These are phyloP conservation scores for Zygotorulaspora danielsina DNA, from an alignment of 805 yeast species.

Conservation along the genomic window DNA sequence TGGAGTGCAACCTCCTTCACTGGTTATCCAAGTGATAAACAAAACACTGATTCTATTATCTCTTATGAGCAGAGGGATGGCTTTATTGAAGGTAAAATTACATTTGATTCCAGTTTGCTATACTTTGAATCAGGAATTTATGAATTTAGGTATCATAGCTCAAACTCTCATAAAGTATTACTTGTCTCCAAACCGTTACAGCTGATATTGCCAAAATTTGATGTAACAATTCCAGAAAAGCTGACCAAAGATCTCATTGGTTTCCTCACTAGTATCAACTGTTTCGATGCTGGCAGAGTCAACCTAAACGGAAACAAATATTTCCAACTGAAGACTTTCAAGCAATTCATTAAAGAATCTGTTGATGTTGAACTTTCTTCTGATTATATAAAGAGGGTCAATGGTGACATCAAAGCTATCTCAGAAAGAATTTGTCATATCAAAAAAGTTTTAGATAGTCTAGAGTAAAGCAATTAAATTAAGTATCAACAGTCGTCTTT, in stretches of 20 bases:
- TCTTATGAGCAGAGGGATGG: constrained; percentile 14
- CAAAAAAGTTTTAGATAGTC: constrained; percentile 26
- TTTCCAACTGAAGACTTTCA: constrained; percentile 25
- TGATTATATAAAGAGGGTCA: constrained; percentile 32
- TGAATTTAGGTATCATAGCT: constrained; percentile 68
- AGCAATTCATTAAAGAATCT: constrained; percentile 33
- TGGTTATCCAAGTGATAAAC: constrained; percentile 31
- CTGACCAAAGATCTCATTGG: constrained; percentile 22
- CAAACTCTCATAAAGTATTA: constrained; percentile 65
- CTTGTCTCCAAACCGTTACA: constrained; percentile 64
- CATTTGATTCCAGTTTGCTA: constrained; percentile 46
- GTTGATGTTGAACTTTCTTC: constrained; percentile 37
- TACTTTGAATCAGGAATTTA: constrained; percentile 67
- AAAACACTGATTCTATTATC: constrained; percentile 14
- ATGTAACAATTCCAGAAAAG: constrained; percentile 19
- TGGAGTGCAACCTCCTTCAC: constrained; percentile 50
- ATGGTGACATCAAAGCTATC: constrained; percentile 30
- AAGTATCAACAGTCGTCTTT: constrained; percentile 1
- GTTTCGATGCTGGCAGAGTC: constrained; percentile 25
- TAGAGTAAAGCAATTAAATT: constrained; percentile 15
- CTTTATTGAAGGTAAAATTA: constrained; percentile 42
- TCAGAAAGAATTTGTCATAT: constrained; percentile 29
- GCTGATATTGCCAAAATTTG: constrained; percentile 42
- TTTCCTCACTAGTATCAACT: constrained; percentile 21
- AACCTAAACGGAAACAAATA: constrained; percentile 23